A percentile compares a stretch with the other conserved stretches of the same genome.
These are phyloP conservation scores for Solanum piurae DNA, from an alignment of 257 asterid genomes.

Conservation along the genomic window DNA sequence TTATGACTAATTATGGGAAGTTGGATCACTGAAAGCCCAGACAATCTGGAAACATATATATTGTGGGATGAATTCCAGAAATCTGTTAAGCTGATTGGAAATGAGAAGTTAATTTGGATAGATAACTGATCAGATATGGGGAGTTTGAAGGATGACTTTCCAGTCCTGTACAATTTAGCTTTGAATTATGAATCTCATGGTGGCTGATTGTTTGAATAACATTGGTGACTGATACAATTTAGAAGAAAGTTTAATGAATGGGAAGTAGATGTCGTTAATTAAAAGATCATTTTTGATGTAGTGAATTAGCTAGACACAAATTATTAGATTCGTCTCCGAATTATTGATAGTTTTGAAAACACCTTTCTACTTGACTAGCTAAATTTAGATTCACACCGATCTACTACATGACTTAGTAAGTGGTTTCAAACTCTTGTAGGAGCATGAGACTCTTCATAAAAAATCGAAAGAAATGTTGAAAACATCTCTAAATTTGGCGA, in stretches of 20 bases:
- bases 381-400: no score
- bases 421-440: background rate
- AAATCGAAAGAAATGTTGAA: fast-evolving
- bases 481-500: background rate
- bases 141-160: background rate
- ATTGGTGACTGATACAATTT: background rate
- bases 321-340: no score
- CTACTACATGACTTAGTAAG: fast-evolving
- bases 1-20: background rate
- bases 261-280: background rate
- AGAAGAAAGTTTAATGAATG: background rate
- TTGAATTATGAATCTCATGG: background rate
- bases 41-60: background rate
- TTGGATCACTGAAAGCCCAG: background rate
- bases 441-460: no score
- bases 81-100: background rate
- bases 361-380: no score
- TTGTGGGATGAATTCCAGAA: background rate
- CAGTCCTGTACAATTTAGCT: background rate
- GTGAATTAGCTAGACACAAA: no score
- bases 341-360: background rate
- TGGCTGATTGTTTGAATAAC: background rate
- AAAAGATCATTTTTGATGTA: no score
- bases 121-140: background rate
- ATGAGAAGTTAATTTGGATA: background rate